Evolutionary conservation across 805 yeast species (phyloP), one percentile per base, ranked within the genome.

Genomic region (Metschnikowia chrysomelidarum): DNA sequence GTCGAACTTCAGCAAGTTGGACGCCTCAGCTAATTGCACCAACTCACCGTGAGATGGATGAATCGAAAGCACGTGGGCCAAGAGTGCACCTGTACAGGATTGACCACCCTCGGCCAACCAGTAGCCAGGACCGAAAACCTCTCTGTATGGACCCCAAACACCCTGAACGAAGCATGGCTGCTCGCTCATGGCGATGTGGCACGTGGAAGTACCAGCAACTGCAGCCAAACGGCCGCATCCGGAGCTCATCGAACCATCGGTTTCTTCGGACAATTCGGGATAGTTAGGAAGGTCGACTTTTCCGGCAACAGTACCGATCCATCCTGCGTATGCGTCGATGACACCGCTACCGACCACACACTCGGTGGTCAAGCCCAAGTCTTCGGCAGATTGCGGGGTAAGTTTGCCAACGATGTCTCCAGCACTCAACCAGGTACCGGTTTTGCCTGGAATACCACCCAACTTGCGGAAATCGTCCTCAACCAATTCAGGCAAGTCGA

Each of bases 51-150:
- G 79, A 0, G 98, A 95, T 0, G 97, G 96, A 56, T 93, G 98
- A 7, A 86, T 82, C 9, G 86, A 72, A 43, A 93, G 62, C 11
- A 91, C 91, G 59, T 87, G 95, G 2, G 93, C 91, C 45, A 93
- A 71, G 24, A 93, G 73, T 19, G 94, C 96, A 49, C 98, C 98
- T 2, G 98, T 93, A 57, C 96, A 85, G 11, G 94, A 82, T 61
- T 93, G 98, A n/a, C 98, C 98, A 56, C 98, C 98, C 64, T 93
- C 98, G 10, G 98, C 96, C 46, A 89, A 71, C 98, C 98, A 93
- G 53, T 71, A 82, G 5, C 80, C 87, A 19, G 84, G 82, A n/a
- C 94, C 84, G 69, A 91, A 73, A 4, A 87, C 95, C 60, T 89
- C 96, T 53, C 88, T 75, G 63, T 93, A 93, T 2, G 98, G 98